A percentile compares a stretch with the other conserved stretches of the same genome.
Conservation (phyloP, 2,329 filamentous ascomycete genomes). For the Erysiphe pulchra region DNA sequence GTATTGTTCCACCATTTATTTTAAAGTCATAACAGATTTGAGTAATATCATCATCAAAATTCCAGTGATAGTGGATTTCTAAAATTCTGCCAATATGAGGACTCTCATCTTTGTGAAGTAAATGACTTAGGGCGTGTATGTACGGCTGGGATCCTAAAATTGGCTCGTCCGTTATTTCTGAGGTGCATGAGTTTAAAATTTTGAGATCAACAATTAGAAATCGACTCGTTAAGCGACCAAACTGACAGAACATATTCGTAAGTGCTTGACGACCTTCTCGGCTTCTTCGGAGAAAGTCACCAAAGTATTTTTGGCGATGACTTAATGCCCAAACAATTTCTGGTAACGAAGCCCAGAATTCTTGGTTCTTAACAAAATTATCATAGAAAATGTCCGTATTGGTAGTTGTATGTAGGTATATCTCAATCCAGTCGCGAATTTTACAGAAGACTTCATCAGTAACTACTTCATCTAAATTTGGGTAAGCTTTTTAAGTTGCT, state of each 20-base stretch:
- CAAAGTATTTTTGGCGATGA: constrained; percentile 18
- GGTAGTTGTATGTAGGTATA: constrained; percentile 19
- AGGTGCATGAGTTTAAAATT: constrained; percentile 11
- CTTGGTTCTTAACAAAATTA: constrained; percentile 19
- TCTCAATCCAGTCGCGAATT: constrained; percentile 24
- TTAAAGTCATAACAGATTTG: constrained; percentile 9
- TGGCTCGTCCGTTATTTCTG: constrained; percentile 11
- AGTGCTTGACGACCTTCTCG: constrained; percentile 7
- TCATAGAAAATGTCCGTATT: constrained; percentile 16
- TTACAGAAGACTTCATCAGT: constrained; percentile 20
- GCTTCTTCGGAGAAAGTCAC: constrained; percentile 9
- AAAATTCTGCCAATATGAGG: constrained; percentile 13
- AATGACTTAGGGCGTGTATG: constrained; percentile 19
- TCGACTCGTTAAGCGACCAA: constrained; percentile 23
- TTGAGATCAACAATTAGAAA: constrained; percentile 25
- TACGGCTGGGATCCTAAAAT: constrained; percentile 21
- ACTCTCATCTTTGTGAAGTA: constrained; percentile 13
- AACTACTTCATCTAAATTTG: constrained; percentile 16
- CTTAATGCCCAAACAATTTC: constrained; percentile 20
- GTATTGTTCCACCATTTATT: constrained; percentile 18
- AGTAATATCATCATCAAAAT: constrained; percentile 11
- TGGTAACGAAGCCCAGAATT: constrained; percentile 27
- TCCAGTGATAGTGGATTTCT: constrained; percentile 17
- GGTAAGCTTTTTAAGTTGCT: background rate
- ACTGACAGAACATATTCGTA: constrained; percentile 11